Conservation (phyloP, 2,329 filamentous ascomycete species). For the Colletotrichum eleusines region DNA sequence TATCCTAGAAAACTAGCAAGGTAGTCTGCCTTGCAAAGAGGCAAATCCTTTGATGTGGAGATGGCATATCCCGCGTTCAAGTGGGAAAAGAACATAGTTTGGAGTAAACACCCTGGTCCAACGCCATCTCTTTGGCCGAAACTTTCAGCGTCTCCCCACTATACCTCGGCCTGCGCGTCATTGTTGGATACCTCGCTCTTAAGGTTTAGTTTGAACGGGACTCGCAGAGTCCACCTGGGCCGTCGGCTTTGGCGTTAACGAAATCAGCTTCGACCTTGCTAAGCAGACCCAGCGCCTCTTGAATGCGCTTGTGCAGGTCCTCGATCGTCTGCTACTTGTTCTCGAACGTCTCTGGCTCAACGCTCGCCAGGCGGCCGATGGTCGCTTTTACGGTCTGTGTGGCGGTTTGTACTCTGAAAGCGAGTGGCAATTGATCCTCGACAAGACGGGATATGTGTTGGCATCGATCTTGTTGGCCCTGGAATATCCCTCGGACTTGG, state of each 20-base stretch:
- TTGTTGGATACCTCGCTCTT: not conserved
- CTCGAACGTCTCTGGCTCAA: constrained; percentile 43
- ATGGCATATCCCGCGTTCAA: constrained; percentile 67
- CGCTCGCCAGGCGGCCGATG: constrained; percentile 47
- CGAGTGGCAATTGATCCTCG: constrained; percentile 53
- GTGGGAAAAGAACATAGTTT: constrained; percentile 74
- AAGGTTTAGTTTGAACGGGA: not conserved
- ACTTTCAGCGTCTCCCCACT: constrained; percentile 38
- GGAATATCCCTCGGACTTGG: constrained; percentile 48
- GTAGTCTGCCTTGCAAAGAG: constrained; percentile 69
- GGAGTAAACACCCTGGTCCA: constrained; percentile 62
- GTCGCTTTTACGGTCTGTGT: constrained; percentile 48
- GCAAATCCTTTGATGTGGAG: constrained; percentile 67
- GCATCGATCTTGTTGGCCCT: constrained; percentile 45
- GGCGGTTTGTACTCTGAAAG: constrained; percentile 51
- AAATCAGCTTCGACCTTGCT: constrained; percentile 45
- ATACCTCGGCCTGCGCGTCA: constrained; percentile 18
- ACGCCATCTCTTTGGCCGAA: constrained; percentile 54
- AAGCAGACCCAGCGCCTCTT: constrained; percentile 49
- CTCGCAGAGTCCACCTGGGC: constrained; percentile 46
- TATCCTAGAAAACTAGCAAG: constrained; percentile 46
- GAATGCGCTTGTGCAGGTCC: constrained; percentile 46
- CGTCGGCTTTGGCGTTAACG: constrained; percentile 46
- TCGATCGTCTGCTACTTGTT: constrained; percentile 51
- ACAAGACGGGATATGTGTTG: constrained; percentile 46